These are phyloP conservation scores for Sphaerulina musiva DNA, from an alignment of 2,329 filamentous ascomycete species.

Conservation along the genomic window DNA sequence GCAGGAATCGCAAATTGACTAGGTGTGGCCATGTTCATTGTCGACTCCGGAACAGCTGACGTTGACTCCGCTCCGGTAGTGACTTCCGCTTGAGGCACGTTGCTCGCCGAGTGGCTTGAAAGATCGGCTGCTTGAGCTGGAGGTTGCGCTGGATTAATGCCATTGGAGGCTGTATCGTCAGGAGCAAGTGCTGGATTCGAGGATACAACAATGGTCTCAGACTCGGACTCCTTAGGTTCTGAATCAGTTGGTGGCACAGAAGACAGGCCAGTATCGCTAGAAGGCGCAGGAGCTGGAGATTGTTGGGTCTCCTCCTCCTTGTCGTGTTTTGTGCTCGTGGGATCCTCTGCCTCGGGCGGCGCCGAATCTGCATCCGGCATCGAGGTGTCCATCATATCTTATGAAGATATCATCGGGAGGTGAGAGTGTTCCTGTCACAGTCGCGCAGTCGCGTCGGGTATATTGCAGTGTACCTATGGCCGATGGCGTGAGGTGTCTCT, in stretches of 20 bases:
- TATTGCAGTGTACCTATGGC: background rate
- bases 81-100: background rate
- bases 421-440: background rate
- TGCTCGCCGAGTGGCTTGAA: background rate
- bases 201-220: background rate
- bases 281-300: slow-evolving; percentile 8
- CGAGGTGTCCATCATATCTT: slow-evolving; percentile 3
- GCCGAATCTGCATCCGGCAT: slow-evolving; percentile 6
- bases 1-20: slow-evolving; percentile 37
- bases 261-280: slow-evolving; percentile 9
- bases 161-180: background rate
- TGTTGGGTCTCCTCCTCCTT: slow-evolving; percentile 3
- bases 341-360: background rate
- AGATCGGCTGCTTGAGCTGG: background rate
- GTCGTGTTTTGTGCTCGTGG: background rate
- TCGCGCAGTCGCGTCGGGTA: background rate
- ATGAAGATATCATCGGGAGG: background rate
- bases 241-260: slow-evolving; percentile 17
- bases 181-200: background rate
- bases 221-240: slow-evolving; percentile 12
- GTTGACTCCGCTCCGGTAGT: background rate
- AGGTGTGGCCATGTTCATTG: slow-evolving; percentile 20
- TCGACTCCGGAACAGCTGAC: background rate
- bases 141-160: background rate
- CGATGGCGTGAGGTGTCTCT: background rate